A percentile compares a stretch with the other conserved stretches of the same genome.
Conservation (phyloP, 345 rosid genomes). For the Salix caprea region DNA sequence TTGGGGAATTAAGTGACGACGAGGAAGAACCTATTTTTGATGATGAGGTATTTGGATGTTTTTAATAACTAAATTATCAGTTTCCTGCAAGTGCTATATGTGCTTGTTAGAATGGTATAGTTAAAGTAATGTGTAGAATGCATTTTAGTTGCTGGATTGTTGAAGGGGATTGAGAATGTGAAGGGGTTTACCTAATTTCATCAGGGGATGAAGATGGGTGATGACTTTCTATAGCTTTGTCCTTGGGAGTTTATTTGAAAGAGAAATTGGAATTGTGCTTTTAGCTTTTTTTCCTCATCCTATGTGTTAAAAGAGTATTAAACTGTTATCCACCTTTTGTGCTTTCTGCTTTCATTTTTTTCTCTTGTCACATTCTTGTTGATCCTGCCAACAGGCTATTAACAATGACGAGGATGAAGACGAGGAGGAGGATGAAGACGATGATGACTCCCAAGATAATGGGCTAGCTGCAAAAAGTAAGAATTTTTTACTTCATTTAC, state of each 20-base stretch:
- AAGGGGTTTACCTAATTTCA: too few species aligned
- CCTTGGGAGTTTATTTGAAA: too few species aligned
- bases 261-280: too few species aligned
- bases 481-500: conserved; percentile 5
- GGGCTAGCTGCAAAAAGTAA: conserved; percentile 61
- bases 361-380: too few species aligned
- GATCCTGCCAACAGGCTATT: conserved; percentile 18
- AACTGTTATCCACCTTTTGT: background rate
- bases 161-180: too few species aligned
- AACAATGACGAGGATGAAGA: conserved; percentile 15
- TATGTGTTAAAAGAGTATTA: background rate
- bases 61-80: background rate
- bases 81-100: background rate
- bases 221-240: too few species aligned
- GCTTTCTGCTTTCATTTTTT: background rate
- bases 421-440: too few species aligned
- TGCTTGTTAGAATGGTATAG: background rate
- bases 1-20: conserved; percentile 63
- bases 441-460: conserved; percentile 33
- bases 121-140: background rate
- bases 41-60: conserved; percentile 16
- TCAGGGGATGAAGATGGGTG: too few species aligned
- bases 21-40: conserved; percentile 68
- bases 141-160: background rate
- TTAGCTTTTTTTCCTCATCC: background rate